phyloP scores from a whole-genome alignment of 768 basidiomycete genomes.

The Holtermanniella nyarrowii region DNA sequence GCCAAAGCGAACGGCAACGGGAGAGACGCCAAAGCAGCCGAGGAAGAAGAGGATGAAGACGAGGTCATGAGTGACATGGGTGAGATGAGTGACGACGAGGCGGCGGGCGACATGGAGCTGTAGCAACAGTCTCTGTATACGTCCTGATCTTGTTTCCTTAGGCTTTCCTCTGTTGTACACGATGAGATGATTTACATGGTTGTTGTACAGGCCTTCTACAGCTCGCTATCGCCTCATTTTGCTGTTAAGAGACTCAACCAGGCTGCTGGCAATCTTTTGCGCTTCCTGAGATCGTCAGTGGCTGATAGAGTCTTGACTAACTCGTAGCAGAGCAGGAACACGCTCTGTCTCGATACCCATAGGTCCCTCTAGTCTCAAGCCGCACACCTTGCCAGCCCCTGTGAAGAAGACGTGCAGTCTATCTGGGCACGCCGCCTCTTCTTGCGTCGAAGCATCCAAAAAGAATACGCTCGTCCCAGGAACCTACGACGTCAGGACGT shows the following conservation, averaged over 20 bases:
- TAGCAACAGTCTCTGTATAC: background rate
- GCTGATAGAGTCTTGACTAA: conserved; percentile 1
- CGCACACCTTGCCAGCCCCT: conserved; percentile 22
- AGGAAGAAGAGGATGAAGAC: conserved; percentile 53
- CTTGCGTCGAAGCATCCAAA: conserved; percentile 33
- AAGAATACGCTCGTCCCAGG: conserved; percentile 24
- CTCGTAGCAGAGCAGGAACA: conserved; percentile 24
- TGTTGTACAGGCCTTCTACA: background rate
- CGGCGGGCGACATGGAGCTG: background rate
- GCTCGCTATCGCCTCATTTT: background rate
- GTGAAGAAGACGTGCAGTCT: conserved; percentile 31
- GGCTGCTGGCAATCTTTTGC: background rate
- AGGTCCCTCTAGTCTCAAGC: conserved; percentile 34
- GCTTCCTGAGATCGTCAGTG: background rate
- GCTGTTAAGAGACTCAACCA: background rate
- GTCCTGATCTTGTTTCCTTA: background rate
- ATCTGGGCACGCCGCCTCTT: conserved; percentile 38
- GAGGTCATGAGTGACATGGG: conserved; percentile 41
- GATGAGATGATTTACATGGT: background rate
- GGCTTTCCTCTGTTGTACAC: background rate
- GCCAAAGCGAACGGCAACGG: conserved; percentile 8
- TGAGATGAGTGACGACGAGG: conserved; percentile 11
- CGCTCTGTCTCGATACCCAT: conserved; percentile 21
- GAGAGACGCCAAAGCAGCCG: conserved; percentile 27
- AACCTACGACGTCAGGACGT: conserved; percentile 12